Conservation (phyloP, 169 alveolate genomes). For the Neospora caninum region DNA sequence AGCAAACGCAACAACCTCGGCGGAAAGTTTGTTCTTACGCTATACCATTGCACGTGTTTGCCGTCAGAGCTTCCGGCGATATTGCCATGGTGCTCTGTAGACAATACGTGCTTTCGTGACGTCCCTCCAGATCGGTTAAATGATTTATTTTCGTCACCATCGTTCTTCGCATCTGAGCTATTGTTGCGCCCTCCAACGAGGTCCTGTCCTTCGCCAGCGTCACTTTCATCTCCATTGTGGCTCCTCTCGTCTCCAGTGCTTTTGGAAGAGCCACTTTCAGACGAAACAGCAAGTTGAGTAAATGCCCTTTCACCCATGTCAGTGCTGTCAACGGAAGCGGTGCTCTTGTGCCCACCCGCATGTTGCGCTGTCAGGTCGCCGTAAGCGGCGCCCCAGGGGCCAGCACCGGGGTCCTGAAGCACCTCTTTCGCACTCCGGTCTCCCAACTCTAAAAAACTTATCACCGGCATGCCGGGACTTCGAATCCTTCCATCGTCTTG, state of each 20-base stretch:
- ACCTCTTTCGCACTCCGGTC: too few species aligned
- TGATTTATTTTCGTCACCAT: background rate
- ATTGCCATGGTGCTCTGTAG: background rate
- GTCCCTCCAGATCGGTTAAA: background rate
- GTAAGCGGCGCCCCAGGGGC: too few species aligned
- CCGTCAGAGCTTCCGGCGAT: background rate
- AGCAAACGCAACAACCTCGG: background rate
- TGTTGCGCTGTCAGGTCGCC: too few species aligned
- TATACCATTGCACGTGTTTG: background rate
- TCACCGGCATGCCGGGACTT: background rate
- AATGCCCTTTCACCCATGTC: too few species aligned
- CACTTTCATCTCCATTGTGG: background rate
- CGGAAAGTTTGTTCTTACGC: constrained; percentile 4
- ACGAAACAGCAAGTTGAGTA: too few species aligned
- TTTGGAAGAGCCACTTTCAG: background rate
- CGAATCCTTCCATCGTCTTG: background rate
- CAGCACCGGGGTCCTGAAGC: too few species aligned
- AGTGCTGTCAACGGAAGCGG: too few species aligned
- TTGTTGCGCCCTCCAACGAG: background rate
- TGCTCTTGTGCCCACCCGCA: too few species aligned
- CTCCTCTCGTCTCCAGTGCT: background rate
- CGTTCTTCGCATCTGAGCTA: background rate
- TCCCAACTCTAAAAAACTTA: too few species aligned
- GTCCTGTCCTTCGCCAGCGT: background rate
- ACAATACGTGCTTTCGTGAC: background rate